Conservation (phyloP, 495 filamentous ascomycete species). For the Neurospora sp. region DNA sequence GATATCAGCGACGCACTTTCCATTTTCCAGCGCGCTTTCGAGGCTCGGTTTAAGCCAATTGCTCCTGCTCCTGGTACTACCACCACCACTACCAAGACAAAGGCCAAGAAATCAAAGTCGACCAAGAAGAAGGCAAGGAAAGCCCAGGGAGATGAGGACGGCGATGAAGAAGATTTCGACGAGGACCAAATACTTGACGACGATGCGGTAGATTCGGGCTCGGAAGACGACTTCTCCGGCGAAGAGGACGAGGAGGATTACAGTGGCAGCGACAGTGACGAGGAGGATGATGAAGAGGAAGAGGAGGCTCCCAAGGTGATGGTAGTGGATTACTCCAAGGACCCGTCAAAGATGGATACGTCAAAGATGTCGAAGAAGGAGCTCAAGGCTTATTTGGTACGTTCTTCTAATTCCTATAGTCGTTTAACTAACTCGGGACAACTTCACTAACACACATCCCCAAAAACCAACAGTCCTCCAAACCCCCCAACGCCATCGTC, state of each 20-base stretch:
- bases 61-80: slow-evolving; percentile 21
- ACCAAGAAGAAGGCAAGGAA: slow-evolving; percentile 10
- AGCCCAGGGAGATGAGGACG: slow-evolving; percentile 16
- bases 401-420: neutral
- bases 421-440: neutral
- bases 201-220: slow-evolving; percentile 23
- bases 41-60: slow-evolving; percentile 73
- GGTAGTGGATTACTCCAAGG: slow-evolving; percentile 52
- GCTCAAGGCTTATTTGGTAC: slow-evolving; percentile 70
- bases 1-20: slow-evolving; percentile 30
- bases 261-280: neutral
- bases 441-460: slow-evolving; percentile 27
- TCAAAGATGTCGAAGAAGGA: slow-evolving; percentile 53
- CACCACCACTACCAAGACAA: slow-evolving; percentile 12
- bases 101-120: slow-evolving; percentile 17
- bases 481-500: slow-evolving; percentile 26
- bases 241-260: slow-evolving; percentile 24
- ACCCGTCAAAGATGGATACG: slow-evolving; percentile 15
- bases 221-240: slow-evolving; percentile 57
- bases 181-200: slow-evolving; percentile 5
- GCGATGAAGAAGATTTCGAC: slow-evolving; percentile 21
- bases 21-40: slow-evolving; percentile 73
- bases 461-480: slow-evolving; percentile 31
- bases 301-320: slow-evolving; percentile 31
- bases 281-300: slow-evolving; percentile 12